A percentile compares a stretch with the other conserved stretches of the same genome.
Evolutionary conservation across 768 basidiomycete species (phyloP).

Genomic region (Lactifluus pinguis): DNA sequence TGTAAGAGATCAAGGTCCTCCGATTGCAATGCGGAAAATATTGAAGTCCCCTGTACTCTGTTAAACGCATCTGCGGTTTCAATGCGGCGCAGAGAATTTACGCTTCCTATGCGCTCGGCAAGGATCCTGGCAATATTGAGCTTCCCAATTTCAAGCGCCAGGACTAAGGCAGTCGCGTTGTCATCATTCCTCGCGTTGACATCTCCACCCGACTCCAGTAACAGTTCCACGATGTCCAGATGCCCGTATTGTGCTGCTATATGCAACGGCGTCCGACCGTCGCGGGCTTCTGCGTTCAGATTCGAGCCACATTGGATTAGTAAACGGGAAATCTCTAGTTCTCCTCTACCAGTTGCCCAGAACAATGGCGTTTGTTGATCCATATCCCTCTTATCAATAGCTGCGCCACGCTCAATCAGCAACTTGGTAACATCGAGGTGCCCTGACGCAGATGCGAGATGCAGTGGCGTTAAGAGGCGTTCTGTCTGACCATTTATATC

Average conservation of each 20-base stretch:
- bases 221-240: neutral
- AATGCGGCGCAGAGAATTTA: too few relatives aligned
- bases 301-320: neutral
- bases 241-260: neutral
- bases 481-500: neutral
- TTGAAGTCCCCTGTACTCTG: neutral
- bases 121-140: too few relatives aligned
- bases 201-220: neutral
- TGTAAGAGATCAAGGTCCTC: neutral
- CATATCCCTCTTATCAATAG: neutral
- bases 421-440: neutral
- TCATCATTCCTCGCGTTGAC: neutral
- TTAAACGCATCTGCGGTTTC: too few relatives aligned
- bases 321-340: neutral
- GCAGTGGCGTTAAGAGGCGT: neutral
- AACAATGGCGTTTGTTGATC: neutral
- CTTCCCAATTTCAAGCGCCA: neutral
- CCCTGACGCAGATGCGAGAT: neutral
- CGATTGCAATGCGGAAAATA: neutral
- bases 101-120: too few relatives aligned
- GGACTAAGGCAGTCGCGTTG: neutral
- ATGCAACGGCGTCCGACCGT: neutral
- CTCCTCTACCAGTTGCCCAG: neutral
- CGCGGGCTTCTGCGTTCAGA: neutral
- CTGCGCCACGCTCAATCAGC: neutral